Conservation (phyloP, 148 eudicot species). For the Fagopyrum esculentum region DNA sequence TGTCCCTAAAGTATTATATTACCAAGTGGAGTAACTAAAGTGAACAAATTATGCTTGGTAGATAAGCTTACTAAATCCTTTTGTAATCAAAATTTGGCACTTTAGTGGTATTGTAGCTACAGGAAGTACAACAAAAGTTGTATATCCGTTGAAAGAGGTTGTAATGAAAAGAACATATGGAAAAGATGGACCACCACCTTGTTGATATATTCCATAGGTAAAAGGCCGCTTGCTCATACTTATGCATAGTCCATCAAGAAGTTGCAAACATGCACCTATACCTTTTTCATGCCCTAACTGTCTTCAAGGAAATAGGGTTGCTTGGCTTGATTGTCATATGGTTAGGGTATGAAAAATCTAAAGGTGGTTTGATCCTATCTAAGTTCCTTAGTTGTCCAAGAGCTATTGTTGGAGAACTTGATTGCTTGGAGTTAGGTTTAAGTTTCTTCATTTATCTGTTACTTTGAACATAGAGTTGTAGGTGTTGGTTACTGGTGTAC, state of each 20-base stretch:
- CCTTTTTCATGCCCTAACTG: not conserved
- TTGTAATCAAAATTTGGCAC: not conserved
- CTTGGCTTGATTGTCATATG: not conserved
- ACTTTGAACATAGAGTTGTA: too few species aligned
- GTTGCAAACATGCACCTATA: not conserved
- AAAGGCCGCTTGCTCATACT: not conserved
- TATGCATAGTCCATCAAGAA: not conserved
- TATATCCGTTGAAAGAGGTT: not conserved
- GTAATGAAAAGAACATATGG: not conserved
- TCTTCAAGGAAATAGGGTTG: not conserved
- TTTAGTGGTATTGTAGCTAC: not conserved
- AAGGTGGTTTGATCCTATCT: not conserved
- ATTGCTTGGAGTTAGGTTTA: not conserved
- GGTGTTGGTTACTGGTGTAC: too few species aligned
- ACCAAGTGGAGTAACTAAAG: not conserved
- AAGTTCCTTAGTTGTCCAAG: not conserved
- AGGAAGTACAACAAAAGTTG: constrained; percentile 8
- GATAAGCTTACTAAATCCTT: not conserved
- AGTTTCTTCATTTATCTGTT: not conserved
- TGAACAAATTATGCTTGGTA: not conserved
- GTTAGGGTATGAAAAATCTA: not conserved
- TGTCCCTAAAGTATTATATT: not conserved
- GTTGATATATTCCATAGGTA: not conserved
- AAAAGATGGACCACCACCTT: not conserved
- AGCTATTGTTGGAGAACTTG: not conserved